Percentiles rank a stretch among this genome's conserved stretches.
Evolutionary conservation across 2,329 filamentous ascomycete genomes (phyloP).

Genomic region (Lachnellula occidentalis): DNA sequence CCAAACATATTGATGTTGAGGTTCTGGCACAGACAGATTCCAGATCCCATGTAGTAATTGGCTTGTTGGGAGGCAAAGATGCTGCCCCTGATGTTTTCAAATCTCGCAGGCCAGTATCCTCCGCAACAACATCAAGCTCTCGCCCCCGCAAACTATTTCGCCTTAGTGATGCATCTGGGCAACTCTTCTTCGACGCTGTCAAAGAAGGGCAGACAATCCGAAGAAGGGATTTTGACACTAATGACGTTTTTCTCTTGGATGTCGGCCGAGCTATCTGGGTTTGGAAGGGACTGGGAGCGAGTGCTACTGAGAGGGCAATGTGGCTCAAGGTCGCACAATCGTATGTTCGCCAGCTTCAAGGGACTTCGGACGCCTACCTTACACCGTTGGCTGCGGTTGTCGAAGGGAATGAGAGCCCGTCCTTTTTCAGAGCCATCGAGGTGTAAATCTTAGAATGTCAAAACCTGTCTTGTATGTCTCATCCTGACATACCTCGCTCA

Average conservation of each 20-base stretch:
- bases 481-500: no score
- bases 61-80: slow-evolving; percentile 47
- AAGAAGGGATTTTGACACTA: slow-evolving; percentile 46
- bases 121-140: slow-evolving; percentile 17
- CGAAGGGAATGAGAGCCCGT: slow-evolving; percentile 49
- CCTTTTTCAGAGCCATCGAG: slow-evolving; percentile 35
- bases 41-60: slow-evolving; percentile 48
- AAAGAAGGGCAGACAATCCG: slow-evolving; percentile 47
- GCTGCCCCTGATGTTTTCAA: slow-evolving; percentile 38
- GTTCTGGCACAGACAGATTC: slow-evolving; percentile 58
- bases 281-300: slow-evolving; percentile 58
- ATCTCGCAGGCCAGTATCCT: slow-evolving; percentile 37
- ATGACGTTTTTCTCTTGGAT: slow-evolving; percentile 58
- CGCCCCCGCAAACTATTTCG: slow-evolving; percentile 45
- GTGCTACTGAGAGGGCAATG: slow-evolving; percentile 49
- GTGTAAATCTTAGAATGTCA: not conserved
- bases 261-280: slow-evolving; percentile 59
- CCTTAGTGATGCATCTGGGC: slow-evolving; percentile 56
- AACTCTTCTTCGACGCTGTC: slow-evolving; percentile 51
- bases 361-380: slow-evolving; percentile 6
- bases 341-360: slow-evolving; percentile 39
- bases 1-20: slow-evolving; percentile 60
- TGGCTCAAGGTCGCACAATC: slow-evolving; percentile 57
- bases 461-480: no score
- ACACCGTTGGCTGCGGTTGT: slow-evolving; percentile 52